Evolutionary conservation across 2,329 filamentous ascomycete genomes (phyloP).

Genomic region (Cladosporium sp.): DNA sequence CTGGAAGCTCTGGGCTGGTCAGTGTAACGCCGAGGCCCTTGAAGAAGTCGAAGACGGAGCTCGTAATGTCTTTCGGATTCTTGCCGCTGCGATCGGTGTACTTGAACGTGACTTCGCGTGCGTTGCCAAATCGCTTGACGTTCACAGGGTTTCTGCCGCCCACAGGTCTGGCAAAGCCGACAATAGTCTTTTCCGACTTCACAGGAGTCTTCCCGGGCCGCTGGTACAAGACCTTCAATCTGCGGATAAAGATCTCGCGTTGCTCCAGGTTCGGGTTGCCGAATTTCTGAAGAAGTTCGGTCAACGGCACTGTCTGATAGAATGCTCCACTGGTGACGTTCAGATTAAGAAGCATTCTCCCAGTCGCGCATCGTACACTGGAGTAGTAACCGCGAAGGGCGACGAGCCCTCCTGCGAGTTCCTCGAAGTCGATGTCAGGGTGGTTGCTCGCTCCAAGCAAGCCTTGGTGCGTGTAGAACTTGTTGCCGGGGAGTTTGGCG

Average conservation of each 20-base stretch:
- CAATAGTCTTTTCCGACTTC: slow-evolving; percentile 47
- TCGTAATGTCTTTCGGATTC: slow-evolving; percentile 39
- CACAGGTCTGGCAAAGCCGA: slow-evolving; percentile 43
- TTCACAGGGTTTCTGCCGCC: slow-evolving; percentile 21
- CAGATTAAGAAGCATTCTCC: slow-evolving; percentile 61
- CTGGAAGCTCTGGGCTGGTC: slow-evolving; percentile 52
- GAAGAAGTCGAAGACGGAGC: slow-evolving; percentile 57
- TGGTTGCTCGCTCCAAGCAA: slow-evolving; percentile 9
- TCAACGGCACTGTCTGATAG: slow-evolving; percentile 45
- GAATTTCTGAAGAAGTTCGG: slow-evolving; percentile 39
- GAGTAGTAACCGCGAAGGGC: slow-evolving; percentile 63
- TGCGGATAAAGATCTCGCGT: slow-evolving; percentile 31
- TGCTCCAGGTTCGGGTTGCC: slow-evolving; percentile 24
- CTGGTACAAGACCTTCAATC: slow-evolving; percentile 34
- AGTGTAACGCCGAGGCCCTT: slow-evolving; percentile 41
- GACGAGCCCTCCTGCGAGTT: slow-evolving; percentile 54
- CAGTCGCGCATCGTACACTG: slow-evolving; percentile 60
- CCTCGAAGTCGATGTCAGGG: slow-evolving; percentile 35
- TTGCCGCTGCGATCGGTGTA: slow-evolving; percentile 24
- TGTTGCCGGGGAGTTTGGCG: slow-evolving; percentile 54
- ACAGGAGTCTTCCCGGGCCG: background rate
- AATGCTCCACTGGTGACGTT: slow-evolving; percentile 63
- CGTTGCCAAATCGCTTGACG: slow-evolving; percentile 33
- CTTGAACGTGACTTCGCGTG: slow-evolving; percentile 55
- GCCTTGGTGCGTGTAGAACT: slow-evolving; percentile 49